A percentile compares a stretch with the other conserved stretches of the same genome.
Evolutionary conservation across 2,329 filamentous ascomycete genomes (phyloP).

Genomic region (Penicillium occitanis): DNA sequence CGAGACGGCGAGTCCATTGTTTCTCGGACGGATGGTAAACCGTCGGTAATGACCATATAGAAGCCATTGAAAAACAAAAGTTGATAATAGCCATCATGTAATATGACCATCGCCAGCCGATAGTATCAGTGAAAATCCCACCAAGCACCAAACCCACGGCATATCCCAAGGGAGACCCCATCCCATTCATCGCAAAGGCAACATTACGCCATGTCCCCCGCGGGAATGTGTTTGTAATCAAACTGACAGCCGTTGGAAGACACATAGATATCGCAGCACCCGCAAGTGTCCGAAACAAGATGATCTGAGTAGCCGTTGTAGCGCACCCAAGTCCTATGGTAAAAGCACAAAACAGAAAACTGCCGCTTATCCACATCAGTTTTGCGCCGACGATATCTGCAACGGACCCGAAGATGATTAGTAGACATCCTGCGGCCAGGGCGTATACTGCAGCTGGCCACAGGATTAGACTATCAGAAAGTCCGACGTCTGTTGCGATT

Average conservation of each 20-base stretch:
- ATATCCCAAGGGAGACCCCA: conserved; percentile 52
- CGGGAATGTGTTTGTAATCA: conserved; percentile 49
- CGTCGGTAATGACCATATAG: not conserved
- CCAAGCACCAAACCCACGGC: conserved; percentile 51
- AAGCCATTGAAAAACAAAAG: not conserved
- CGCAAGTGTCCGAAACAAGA: conserved; percentile 46
- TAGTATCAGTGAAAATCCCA: conserved; percentile 48
- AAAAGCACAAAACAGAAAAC: conserved; percentile 41
- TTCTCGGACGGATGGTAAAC: not conserved
- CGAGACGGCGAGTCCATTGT: conserved; percentile 23
- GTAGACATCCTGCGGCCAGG: conserved; percentile 48
- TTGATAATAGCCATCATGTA: conserved; percentile 22
- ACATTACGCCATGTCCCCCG: conserved; percentile 49
- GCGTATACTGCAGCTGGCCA: conserved; percentile 32
- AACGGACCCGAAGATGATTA: conserved; percentile 51
- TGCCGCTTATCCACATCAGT: conserved; percentile 48
- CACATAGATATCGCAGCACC: conserved; percentile 48
- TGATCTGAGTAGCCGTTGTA: conserved; percentile 40
- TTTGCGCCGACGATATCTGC: conserved; percentile 51
- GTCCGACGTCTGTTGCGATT: conserved; percentile 22
- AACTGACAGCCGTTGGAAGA: conserved; percentile 48
- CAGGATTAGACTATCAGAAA: conserved; percentile 25
- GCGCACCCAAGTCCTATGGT: conserved; percentile 44
- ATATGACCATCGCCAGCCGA: conserved; percentile 52
- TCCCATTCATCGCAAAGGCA: conserved; percentile 51